Base-by-base conservation (phyloP, 129 eudicot genomes). In the Tagetes erecta region DNA sequence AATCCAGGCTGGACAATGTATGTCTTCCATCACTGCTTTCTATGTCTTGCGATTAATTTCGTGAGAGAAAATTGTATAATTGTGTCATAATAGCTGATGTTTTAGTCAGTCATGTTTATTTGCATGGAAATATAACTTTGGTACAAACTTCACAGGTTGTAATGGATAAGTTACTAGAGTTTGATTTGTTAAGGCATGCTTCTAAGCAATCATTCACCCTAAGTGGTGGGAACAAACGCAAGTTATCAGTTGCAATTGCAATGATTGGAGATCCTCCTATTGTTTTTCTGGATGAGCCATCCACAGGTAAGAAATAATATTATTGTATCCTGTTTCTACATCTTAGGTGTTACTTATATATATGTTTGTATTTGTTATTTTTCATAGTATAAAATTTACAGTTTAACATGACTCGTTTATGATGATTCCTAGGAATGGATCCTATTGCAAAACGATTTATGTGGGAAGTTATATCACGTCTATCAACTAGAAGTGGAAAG, bases 201-300 rank as follows among this genome's bases (percentile, higher is more conserved):
- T 69, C 80, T 78, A 90, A 93, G 71, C 98, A 88, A 72, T 93
- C 98, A 44, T 93, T 83, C 82, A 77, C 98, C 71, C 76, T 93
- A 40, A 93, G 98, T 75, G 98, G 98, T 35, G 98, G 98, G 10
- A 93, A 93, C 82, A 93, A 93, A 78, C 92, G 98, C 62, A 93
- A 93, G 75, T 78, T 93, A 78, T 93, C 98, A 58, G 98, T 93
- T 81, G 98, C 98, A 40, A 88, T 93, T 88, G 98, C 98, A 64
- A 93, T 93, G 98, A 90, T 93, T 73, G 98, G 98, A 66, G 91
- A 93, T 81, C 98, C 98, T 83, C 92, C 97, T 47, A 83, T 93
- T 11, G 98, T 93, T 41, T 86, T 93, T 55, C 84, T 93, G 85
- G 98, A 93, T 57, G 98, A 93, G 78, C 98, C 98, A 60, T 93